These are phyloP conservation scores for Lentinula aciculospora DNA, from an alignment of 768 basidiomycete genomes.

Conservation along the genomic window DNA sequence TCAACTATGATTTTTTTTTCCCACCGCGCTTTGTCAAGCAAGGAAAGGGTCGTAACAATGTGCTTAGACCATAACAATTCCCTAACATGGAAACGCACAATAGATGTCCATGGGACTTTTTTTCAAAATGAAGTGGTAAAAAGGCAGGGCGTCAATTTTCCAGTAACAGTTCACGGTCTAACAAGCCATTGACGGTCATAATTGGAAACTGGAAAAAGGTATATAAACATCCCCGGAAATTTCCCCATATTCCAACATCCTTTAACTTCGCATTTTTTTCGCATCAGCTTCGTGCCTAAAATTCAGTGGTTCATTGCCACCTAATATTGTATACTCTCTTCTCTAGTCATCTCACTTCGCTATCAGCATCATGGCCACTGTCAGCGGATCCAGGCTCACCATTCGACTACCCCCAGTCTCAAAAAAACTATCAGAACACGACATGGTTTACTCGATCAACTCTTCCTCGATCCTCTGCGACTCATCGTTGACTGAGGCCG, in stretches of 20 bases:
- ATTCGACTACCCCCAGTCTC: not conserved
- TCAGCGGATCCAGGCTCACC: not conserved
- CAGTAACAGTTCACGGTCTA: not conserved
- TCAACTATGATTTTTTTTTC: too few relatives aligned
- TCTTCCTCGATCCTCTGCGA: not conserved
- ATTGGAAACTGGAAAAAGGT: not conserved
- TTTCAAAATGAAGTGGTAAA: not conserved
- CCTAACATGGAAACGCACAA: not conserved
- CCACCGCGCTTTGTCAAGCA: too few relatives aligned
- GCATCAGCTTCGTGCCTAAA: too few relatives aligned
- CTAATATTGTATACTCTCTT: too few relatives aligned
- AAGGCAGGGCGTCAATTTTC: not conserved
- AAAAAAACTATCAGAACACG: not conserved
- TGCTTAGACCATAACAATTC: not conserved
- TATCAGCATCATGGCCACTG: not conserved
- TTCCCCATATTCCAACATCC: not conserved
- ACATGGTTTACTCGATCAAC: not conserved
- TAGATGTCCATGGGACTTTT: not conserved
- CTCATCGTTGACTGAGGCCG: not conserved
- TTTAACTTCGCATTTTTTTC: too few relatives aligned
- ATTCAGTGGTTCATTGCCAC: too few relatives aligned
- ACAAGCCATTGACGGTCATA: not conserved
- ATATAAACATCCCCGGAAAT: not conserved
- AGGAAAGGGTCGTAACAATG: not conserved
- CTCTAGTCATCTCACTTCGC: not conserved